These are phyloP conservation scores for Danielozyma ontarioensis DNA, from an alignment of 805 yeast species.

Conservation along the genomic window DNA sequence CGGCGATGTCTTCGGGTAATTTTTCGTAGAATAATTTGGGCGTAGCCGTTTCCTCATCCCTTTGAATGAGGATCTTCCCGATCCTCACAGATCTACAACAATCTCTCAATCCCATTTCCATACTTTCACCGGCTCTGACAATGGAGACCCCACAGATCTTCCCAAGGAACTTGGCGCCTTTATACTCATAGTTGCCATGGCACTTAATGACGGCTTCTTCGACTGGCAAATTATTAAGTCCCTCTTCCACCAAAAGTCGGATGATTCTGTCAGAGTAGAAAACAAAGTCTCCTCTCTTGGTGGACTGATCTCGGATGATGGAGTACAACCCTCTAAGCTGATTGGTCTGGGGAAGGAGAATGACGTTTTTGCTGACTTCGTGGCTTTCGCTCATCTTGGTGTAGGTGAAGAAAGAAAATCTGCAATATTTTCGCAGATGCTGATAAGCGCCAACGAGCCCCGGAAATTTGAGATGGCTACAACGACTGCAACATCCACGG, in stretches of 20 bases:
- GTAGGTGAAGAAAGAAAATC: conserved; percentile 1
- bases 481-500: no score
- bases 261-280: conserved; percentile 95
- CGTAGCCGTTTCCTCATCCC: conserved; percentile 95
- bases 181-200: conserved; percentile 65
- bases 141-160: conserved; percentile 97
- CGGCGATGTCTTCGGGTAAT: conserved; percentile 85
- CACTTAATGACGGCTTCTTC: conserved; percentile 61
- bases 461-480: no score
- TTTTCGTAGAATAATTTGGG: conserved; percentile 92
- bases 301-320: conserved; percentile 77
- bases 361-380: conserved; percentile 47
- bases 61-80: conserved; percentile 93
- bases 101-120: conserved; percentile 98
- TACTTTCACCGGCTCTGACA: conserved; percentile 97
- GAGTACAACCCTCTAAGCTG: conserved; percentile 85
- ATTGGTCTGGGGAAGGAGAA: conserved; percentile 78
- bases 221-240: conserved; percentile 92
- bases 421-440: background rate
- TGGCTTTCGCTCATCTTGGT: conserved; percentile 10
- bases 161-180: conserved; percentile 81
- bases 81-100: conserved; percentile 95
- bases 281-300: conserved; percentile 87
- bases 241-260: conserved; percentile 89
- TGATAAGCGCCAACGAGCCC: no score